These are phyloP conservation scores for Raddia distichophylla DNA, from an alignment of 176 grass and related monocot species.

Conservation along the genomic window DNA sequence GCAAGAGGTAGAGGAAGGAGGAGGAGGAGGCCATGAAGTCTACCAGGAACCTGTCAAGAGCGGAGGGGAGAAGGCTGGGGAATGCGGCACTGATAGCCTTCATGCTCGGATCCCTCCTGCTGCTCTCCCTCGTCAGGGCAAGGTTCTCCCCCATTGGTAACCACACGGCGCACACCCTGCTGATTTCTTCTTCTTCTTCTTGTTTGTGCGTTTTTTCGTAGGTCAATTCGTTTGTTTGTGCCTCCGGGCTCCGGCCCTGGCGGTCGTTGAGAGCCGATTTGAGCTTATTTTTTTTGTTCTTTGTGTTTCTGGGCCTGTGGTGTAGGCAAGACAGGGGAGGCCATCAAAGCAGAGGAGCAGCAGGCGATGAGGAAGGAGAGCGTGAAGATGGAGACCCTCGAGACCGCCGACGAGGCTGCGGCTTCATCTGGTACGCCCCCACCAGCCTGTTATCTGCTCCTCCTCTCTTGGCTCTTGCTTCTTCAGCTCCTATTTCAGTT, in stretches of 20 bases:
- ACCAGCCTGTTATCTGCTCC: background rate
- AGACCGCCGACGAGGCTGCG: background rate
- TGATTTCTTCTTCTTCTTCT: background rate
- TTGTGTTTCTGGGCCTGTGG: background rate
- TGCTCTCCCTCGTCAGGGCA: constrained; percentile 64
- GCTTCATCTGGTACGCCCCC: constrained; percentile 28
- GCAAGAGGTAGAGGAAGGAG: background rate
- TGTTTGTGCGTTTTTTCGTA: background rate
- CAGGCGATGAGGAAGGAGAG: constrained; percentile 21
- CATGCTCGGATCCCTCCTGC: constrained; percentile 64
- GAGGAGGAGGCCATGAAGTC: constrained; percentile 51
- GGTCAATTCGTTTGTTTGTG: background rate
- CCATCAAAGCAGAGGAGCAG: constrained; percentile 53
- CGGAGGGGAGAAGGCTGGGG: constrained; percentile 55
- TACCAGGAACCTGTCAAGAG: constrained; percentile 49
- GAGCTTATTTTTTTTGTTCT: background rate
- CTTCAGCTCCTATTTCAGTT: background rate
- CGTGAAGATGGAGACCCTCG: constrained; percentile 19
- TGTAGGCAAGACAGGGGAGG: constrained; percentile 51
- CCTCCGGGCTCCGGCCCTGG: background rate
- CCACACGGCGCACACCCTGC: background rate
- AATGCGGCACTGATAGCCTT: constrained; percentile 64
- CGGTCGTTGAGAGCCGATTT: background rate
- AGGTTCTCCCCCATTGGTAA: constrained; percentile 58
- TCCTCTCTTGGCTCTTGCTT: background rate